Conservation (phyloP, 2,329 filamentous ascomycete genomes). For the Colletotrichum tofieldiae region DNA sequence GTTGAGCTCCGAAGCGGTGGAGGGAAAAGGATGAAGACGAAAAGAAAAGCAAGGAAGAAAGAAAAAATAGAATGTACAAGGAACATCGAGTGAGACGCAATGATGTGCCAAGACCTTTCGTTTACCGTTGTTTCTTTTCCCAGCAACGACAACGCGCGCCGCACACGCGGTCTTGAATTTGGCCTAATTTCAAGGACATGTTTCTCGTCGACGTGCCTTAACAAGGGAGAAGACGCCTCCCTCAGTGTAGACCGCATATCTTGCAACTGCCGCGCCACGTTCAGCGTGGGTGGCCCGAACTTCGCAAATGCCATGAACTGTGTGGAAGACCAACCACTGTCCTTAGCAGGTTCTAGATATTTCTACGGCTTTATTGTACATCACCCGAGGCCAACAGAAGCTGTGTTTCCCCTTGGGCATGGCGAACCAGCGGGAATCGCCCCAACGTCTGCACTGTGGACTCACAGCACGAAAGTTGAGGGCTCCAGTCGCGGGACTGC, state of each 20-base stretch:
- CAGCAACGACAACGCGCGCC: not conserved
- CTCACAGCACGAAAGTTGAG: not conserved
- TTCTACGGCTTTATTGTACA: not conserved
- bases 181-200: not conserved
- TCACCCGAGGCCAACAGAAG: not conserved
- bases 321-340: not conserved
- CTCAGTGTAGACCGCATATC: not conserved
- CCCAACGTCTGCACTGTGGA: not conserved
- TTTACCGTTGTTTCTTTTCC: not conserved
- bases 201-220: not conserved
- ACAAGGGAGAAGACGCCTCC: not conserved
- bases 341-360: not conserved
- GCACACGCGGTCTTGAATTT: not conserved
- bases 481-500: constrained; percentile 9
- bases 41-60: not conserved
- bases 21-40: not conserved
- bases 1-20: not conserved
- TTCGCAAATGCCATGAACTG: not conserved
- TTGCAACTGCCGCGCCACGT: not conserved
- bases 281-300: not conserved
- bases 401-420: not conserved
- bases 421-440: not conserved
- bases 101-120: not conserved
- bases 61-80: not conserved
- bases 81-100: not conserved